Evolutionary conservation across 495 filamentous ascomycete genomes (phyloP), one percentile per base, ranked within the genome.

Genomic region (Penicillium arizonense): DNA sequence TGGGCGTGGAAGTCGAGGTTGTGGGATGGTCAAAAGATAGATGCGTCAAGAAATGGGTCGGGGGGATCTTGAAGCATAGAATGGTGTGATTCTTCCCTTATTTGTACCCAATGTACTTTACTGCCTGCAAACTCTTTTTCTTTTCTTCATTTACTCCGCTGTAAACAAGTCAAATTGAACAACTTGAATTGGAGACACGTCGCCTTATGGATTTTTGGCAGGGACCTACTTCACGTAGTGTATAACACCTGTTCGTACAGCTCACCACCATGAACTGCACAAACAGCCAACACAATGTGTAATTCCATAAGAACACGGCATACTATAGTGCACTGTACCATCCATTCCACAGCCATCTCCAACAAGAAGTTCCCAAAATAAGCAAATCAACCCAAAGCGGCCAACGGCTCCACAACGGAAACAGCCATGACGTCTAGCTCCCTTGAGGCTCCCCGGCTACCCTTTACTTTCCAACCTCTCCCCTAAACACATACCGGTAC

Each of bases 101-200:
- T 70, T 63, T 72, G 64, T 75, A 72, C 68, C 70, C 69, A 68
- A 76, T 82, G 77, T 82, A 81, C 68, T 80, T 79, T 82, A 81
- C 73, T 75, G 72, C 72, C 74, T 73, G 74, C 71, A 74, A 79
- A 71, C 65, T 72, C 62, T 74, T 77, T 75, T 61, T 63, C 62
- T 67, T 69, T 67, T 62, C 70, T 74, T 65, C 12, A 42, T 12
- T 43, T 6, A 18, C 18, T 33, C 20, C 21, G 2, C 3, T 10
- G 47, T 44, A 24, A 26, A 26, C 12, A 26, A 4, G 16, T 14
- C 3, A 18, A 40, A 40, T 8, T n/a, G 18, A 24, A 37, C 2
- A 3, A 28, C 10, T 43, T 28, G 40, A 14, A 43, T 41, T 41
- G 23, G 9, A 28, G 7, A 6, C 13, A 42, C 28, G 28, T 30